Conservation (phyloP, 768 basidiomycete genomes). For the Nevesoporus exiguus region DNA sequence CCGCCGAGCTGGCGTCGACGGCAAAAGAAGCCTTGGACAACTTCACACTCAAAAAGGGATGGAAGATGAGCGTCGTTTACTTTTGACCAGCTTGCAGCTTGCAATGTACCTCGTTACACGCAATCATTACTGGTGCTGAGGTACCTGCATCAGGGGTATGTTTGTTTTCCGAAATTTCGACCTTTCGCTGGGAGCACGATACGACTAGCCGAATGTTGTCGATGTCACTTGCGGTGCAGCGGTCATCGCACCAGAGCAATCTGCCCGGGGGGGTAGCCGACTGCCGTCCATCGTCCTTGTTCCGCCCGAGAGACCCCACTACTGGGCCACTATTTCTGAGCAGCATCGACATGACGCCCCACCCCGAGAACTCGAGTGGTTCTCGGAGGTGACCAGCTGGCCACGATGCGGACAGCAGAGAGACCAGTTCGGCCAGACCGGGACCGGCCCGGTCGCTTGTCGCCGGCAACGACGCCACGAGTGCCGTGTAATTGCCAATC, state of each 20-base stretch:
- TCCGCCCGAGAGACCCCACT: background rate
- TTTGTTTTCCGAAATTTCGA: background rate
- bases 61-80: slow-evolving; percentile 78
- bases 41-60: slow-evolving; percentile 82
- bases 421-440: background rate
- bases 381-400: background rate
- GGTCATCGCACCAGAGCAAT: background rate
- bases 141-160: slow-evolving; percentile 35
- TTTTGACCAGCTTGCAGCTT: slow-evolving; percentile 37
- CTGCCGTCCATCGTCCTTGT: background rate
- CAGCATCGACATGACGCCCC: no score
- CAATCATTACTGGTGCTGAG: slow-evolving; percentile 28
- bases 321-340: background rate
- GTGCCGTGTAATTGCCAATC: slow-evolving; percentile 12
- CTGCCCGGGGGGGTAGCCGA: background rate
- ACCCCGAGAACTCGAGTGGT: background rate
- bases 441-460: no score
- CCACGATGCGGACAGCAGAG: background rate
- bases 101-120: slow-evolving; percentile 11
- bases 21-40: slow-evolving; percentile 84
- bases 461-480: no score
- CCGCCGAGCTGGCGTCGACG: slow-evolving; percentile 63
- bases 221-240: slow-evolving; percentile 1
- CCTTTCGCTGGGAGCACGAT: background rate
- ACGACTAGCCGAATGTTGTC: background rate